phyloP scores from a whole-genome alignment of 106 monocot genomes.

The Xerophyta viscosa region DNA sequence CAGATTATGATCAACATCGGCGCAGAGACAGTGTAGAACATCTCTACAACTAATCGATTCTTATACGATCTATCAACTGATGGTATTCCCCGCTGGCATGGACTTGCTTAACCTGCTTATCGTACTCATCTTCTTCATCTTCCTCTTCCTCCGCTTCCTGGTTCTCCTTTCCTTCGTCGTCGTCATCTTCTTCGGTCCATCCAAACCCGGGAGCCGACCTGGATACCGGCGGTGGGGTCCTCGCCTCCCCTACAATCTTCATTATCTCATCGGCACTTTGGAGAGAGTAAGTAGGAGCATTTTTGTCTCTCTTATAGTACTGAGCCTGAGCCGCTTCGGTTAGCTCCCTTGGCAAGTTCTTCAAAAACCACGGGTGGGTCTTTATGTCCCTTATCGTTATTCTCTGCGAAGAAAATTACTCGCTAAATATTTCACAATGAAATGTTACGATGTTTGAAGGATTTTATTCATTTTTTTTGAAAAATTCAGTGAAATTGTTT shows the following conservation, averaged over 20 bases:
- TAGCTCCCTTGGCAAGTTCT: conserved; percentile 78
- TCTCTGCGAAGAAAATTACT: conserved; percentile 28
- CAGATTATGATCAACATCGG: no score
- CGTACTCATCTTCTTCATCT: conserved; percentile 57
- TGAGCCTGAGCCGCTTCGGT: conserved; percentile 53
- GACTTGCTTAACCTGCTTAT: conserved; percentile 60
- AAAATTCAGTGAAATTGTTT: no score
- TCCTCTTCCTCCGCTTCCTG: conserved; percentile 22
- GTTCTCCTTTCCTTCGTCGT: conserved; percentile 25
- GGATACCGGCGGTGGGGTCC: conserved; percentile 37
- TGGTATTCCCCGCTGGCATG: conserved; percentile 74
- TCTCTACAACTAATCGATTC: no score
- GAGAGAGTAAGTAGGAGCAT: conserved; percentile 44
- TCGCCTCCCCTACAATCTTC: conserved; percentile 66
- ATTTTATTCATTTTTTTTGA: no score
- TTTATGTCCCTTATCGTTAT: conserved; percentile 78
- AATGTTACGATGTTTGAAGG: no score
- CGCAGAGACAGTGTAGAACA: no score
- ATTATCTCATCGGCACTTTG: conserved; percentile 63
- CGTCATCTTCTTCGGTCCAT: conserved; percentile 45
- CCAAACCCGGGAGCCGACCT: conserved; percentile 41
- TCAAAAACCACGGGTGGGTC: conserved; percentile 80
- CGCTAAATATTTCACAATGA: background rate
- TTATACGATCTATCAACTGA: conserved; percentile 12
- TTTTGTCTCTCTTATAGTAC: conserved; percentile 58